These are phyloP conservation scores for Leccinum subtestaceum DNA, from an alignment of 768 basidiomycete genomes.

Conservation along the genomic window DNA sequence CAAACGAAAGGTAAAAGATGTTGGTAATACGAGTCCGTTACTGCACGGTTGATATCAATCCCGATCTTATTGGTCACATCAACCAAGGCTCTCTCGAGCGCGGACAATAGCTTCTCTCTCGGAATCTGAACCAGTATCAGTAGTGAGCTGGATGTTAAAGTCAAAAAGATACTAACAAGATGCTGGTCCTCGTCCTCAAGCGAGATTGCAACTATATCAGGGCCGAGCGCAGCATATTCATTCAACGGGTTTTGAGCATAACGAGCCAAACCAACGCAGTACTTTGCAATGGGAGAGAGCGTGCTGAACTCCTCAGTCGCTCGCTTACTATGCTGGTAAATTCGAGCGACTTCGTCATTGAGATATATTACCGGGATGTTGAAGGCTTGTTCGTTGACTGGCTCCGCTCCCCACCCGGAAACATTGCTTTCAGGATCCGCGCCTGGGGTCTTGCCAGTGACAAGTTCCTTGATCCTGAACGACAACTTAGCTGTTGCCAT, in stretches of 20 bases:
- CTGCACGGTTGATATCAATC: conserved; percentile 93
- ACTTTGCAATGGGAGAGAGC: conserved; percentile 75
- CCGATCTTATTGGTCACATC: conserved; percentile 91
- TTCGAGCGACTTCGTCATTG: conserved; percentile 86
- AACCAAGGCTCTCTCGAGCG: conserved; percentile 84
- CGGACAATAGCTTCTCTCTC: conserved; percentile 73
- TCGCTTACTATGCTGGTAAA: conserved; percentile 89
- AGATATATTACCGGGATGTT: conserved; percentile 79
- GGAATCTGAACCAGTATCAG: conserved; percentile 58
- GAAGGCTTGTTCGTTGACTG: conserved; percentile 42
- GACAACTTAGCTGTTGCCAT: conserved; percentile 74
- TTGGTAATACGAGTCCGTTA: conserved; percentile 85
- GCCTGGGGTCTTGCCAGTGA: conserved; percentile 32
- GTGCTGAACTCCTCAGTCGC: conserved; percentile 81
- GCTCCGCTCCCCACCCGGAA: conserved; percentile 30
- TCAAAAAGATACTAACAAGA: conserved; percentile 49
- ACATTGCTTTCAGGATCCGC: conserved; percentile 20
- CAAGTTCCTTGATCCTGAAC: conserved; percentile 58
- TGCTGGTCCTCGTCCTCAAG: conserved; percentile 87
- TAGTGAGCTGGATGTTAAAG: neutral
- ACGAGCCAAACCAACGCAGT: conserved; percentile 91
- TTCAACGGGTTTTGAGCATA: conserved; percentile 92
- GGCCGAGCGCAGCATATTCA: conserved; percentile 87
- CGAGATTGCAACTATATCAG: conserved; percentile 78
- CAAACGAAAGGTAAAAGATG: conserved; percentile 86